A percentile compares a stretch with the other conserved stretches of the same genome.
phyloP scores from a whole-genome alignment of 202 grass and related monocot genomes.

The Elaeis oleifera region DNA sequence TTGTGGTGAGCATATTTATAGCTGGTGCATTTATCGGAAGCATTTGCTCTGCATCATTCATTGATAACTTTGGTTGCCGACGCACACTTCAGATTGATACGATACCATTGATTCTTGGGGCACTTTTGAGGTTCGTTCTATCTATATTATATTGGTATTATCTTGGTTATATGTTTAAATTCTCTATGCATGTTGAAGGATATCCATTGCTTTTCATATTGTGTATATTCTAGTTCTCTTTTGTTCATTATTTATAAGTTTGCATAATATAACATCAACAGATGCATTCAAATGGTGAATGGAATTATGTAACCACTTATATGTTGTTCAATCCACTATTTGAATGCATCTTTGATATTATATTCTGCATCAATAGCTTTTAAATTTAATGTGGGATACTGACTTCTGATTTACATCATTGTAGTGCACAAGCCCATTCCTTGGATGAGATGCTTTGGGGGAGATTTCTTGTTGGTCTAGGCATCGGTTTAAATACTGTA shows the following conservation, averaged over 20 bases:
- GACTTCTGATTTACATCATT: background rate
- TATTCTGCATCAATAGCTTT: too few relatives aligned
- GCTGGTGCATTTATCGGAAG: slow-evolving; percentile 92
- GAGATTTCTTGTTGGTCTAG: slow-evolving; percentile 94
- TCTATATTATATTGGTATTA: slow-evolving; percentile 18
- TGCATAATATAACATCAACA: too few relatives aligned
- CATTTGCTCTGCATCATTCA: slow-evolving; percentile 50
- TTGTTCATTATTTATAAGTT: too few relatives aligned
- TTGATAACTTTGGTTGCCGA: slow-evolving; percentile 87
- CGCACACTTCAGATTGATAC: slow-evolving; percentile 78
- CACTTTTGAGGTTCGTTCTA: slow-evolving; percentile 60
- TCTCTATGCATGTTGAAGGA: too few relatives aligned
- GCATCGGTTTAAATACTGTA: slow-evolving; percentile 81
- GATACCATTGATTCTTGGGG: slow-evolving; percentile 79
- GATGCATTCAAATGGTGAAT: too few relatives aligned
- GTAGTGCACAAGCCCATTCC: slow-evolving; percentile 72
- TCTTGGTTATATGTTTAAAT: background rate
- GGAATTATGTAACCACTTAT: too few relatives aligned
- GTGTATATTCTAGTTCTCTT: too few relatives aligned
- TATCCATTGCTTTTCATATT: too few relatives aligned
- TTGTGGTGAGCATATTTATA: slow-evolving; percentile 97
- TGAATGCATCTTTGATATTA: too few relatives aligned
- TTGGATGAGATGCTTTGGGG: slow-evolving; percentile 90
- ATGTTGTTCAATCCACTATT: too few relatives aligned
- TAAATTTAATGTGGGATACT: too few relatives aligned